Evolutionary conservation across 345 rosid genomes (phyloP).

Genomic region (Eucalyptus pumila): DNA sequence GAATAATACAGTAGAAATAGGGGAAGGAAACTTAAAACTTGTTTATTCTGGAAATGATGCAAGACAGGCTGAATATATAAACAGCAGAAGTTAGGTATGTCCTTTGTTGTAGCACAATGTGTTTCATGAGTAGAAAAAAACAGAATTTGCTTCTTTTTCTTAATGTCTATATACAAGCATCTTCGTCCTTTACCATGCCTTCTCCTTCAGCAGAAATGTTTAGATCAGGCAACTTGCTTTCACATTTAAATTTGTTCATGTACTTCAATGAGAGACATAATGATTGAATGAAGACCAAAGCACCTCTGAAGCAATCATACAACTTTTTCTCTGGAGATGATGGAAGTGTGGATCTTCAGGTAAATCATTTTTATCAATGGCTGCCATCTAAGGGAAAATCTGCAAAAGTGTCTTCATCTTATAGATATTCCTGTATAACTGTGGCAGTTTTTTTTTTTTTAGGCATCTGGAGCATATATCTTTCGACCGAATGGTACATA

Average conservation of each 20-base stretch:
- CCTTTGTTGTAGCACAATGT: neutral
- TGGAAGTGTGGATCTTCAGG: slow-evolving; percentile 20
- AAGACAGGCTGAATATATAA: neutral
- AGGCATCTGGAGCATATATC: slow-evolving; percentile 71
- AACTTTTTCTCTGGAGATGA: slow-evolving; percentile 57
- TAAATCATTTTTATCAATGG: neutral
- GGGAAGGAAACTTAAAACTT: neutral
- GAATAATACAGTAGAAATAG: neutral
- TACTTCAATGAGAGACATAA: neutral
- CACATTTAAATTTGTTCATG: neutral
- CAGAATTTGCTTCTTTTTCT: neutral
- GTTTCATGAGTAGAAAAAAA: neutral
- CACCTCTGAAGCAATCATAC: slow-evolving; percentile 48
- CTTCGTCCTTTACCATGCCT: neutral
- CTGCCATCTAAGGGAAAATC: neutral
- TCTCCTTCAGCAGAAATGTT: neutral
- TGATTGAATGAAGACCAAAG: slow-evolving; percentile 36
- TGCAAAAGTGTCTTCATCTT: neutral
- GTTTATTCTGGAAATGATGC: neutral
- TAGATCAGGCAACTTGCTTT: neutral
- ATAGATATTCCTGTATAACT: neutral
- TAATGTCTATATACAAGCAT: neutral
- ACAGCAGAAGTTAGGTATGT: neutral
- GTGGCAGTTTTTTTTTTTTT: neutral
- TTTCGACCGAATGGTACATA: slow-evolving; percentile 81